Percentiles rank a stretch among this genome's conserved stretches.
phyloP scores from a whole-genome alignment of 805 yeast species.

The Clavispora fructus region DNA sequence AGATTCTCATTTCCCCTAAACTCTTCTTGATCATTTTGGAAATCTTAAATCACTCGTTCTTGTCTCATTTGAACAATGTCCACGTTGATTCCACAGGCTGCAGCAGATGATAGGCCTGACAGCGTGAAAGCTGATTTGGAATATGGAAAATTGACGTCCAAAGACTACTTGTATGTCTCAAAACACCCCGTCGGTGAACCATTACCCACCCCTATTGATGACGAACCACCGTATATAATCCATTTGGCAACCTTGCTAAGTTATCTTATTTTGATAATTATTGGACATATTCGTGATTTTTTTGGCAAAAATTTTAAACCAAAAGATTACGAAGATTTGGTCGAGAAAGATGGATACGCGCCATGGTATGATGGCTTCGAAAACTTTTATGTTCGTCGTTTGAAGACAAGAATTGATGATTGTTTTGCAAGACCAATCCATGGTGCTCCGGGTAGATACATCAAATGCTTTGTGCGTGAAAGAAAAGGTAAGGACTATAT shows the following conservation, averaged over 20 bases:
- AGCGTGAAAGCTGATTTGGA: conserved; percentile 50
- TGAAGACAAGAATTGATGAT: conserved; percentile 87
- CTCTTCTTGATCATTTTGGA: background rate
- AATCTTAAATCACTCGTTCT: background rate
- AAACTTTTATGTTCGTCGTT: conserved; percentile 85
- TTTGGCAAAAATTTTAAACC: conserved; percentile 73
- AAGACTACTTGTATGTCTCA: conserved; percentile 60
- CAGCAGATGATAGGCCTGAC: conserved; percentile 27
- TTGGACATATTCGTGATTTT: conserved; percentile 89
- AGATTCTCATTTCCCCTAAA: background rate
- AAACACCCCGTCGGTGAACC: conserved; percentile 54
- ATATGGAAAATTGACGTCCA: conserved; percentile 64
- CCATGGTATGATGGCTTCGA: conserved; percentile 95
- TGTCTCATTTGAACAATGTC: conserved; percentile 7
- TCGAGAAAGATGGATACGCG: conserved; percentile 84
- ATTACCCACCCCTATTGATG: conserved; percentile 58
- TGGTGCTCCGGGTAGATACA: conserved; percentile 94
- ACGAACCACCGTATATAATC: conserved; percentile 82
- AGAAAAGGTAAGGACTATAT: conserved; percentile 63
- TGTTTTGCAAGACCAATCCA: conserved; percentile 95
- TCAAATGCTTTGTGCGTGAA: conserved; percentile 73
- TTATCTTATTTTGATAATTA: conserved; percentile 75
- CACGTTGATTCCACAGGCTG: conserved; percentile 34
- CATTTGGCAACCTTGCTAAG: conserved; percentile 79
- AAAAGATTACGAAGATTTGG: conserved; percentile 56